Base-by-base conservation (phyloP, 2,329 filamentous ascomycete species). In the Coniochaeta ligniaria region DNA sequence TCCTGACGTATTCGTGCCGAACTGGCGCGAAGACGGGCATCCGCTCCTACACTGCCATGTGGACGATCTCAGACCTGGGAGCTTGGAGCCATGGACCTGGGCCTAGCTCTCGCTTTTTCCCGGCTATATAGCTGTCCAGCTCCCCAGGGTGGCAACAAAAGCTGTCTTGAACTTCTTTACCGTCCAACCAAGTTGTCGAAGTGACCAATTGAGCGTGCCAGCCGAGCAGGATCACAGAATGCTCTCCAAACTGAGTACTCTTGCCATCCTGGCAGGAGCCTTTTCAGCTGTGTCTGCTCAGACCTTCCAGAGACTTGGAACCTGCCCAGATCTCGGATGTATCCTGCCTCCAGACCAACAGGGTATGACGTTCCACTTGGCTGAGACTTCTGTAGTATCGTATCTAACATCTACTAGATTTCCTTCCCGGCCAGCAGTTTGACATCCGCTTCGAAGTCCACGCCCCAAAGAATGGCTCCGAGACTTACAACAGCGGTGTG, bases 381-480 rank as follows among this genome's bases (percentile, higher is more conserved):
- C 8, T 24, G 2, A 26, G 12, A 41, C 20, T 1, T 57, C 6
- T 28, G 14, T 58, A 43, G 22, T 14, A 31, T 17, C 36, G 8
- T 57, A 17, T 52, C 26, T 52, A 52, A 52, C 12, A 17, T 3
- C 14, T 1, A 24, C 12, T 31, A 57, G 91, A 95, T 69, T 95
- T 95, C 76, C 82, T 96, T 1, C 87, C 91, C 6, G 91, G 91
- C 14, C 91, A 95, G 75, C 88, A 84, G 72, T 95, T 95, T 69
- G 91, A 95, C 71, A 87, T 96, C 64, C 87, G 91, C 62, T 83
- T 94, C 62, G 91, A 95, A 73, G 84, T 95, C 33, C 90, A 94
- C 71, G 89, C 90, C 11, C 90, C 90, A 6, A 80, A 88, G 70
- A 95, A 95, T 73, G 91, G 91, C 65, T 90, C 88, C 41, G 90